Base-by-base conservation (phyloP, 805 yeast species). In the Wickerhamomyces bisporus region DNA sequence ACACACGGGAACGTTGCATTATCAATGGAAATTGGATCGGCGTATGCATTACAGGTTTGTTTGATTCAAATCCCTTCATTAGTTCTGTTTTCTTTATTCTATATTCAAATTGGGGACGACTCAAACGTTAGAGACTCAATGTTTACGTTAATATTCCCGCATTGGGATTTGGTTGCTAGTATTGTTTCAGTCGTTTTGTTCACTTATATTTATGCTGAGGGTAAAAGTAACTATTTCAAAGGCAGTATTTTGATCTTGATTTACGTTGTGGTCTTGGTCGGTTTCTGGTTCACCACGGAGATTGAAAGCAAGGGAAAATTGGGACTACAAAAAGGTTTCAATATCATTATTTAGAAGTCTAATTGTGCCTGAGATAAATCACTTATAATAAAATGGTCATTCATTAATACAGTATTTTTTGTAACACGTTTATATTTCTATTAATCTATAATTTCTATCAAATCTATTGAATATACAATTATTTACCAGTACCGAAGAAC, bases 1-100 rank as follows among this genome's bases (percentile, higher is more conserved):
- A 78, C 87, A 49, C 79, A 91, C 50, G 98, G 98, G 2, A 93
- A 93, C 49, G 96, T 93, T 38, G 96, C 98, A 1, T 67, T 93
- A 32, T 86, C 96, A 3, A 86, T 93, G 95, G 98, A 93, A 58
- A 93, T 93, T 60, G 98, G 98, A 43, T 81, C 95, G 45, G 98
- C 98, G 0, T 93, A 93, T 58, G 98, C 96, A 0, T 69, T 93
- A 42, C 98, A 93, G 60, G 98, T 93, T 13, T 91, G 96, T 50
- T 67, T 93, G 41, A 70, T 93, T 47, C 98, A 93, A 58, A 86
- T 93, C 33, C 98, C 98, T 1, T 80, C 93, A 2, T 72, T 93
- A 55, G 95, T 88, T 10, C 55, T 91, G 11, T 87, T 75, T 55
- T 82, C 96, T 3, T 71, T 83, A 40, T 68, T 64, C 62, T 70